Evolutionary conservation across 352 stramenopile genomes (phyloP), one percentile per base, ranked within the genome.

Genomic region (Phytophthora nicotianae): DNA sequence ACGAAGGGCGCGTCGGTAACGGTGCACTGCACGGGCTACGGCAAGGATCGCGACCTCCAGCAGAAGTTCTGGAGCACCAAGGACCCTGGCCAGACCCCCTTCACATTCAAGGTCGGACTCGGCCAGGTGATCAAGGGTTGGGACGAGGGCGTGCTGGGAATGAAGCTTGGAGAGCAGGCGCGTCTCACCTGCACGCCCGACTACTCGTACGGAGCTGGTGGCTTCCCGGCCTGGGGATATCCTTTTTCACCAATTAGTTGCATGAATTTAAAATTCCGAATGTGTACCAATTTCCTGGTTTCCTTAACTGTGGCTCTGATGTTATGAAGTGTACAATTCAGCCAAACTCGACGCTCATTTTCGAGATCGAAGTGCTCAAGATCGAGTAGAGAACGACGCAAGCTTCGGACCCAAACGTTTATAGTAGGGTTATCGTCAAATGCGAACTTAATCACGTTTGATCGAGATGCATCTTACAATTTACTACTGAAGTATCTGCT

Each of bases 61-160:
- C 50, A 86, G 59, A 98, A 98, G 71, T 99, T 99, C 78, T 99
- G 96, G 95, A 97, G 81, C 69, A 98, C 93, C 7, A 97, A 98
- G 72, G 96, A 99, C 81, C 86, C 93, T 8, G 96, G 94, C 10
- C 94, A 99, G 73, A 58, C 91, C 66, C 87, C 93, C 2, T 98
- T 98, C 64, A 91, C 81, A 21, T 99, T 98, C 68, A 72, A 82
- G 16, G 90, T 98, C 9, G 96, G 96, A 0, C 68, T 97, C 20
- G 90, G 94, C 35, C 76, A 93, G 46, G 96, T 99, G 52, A 99
- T 98, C 73, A 96, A 94, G 53, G 96, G 93, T 40, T 99, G 96
- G 96, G 96, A 98, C 67, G 92, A 98, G 69, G 82, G 88, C 19
- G 91, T 98, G 23, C 53, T 89, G 17, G 52, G 66, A 45, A 93